These are phyloP conservation scores for Penicillium waksmanii DNA, from an alignment of 495 filamentous ascomycete species.

Conservation along the genomic window DNA sequence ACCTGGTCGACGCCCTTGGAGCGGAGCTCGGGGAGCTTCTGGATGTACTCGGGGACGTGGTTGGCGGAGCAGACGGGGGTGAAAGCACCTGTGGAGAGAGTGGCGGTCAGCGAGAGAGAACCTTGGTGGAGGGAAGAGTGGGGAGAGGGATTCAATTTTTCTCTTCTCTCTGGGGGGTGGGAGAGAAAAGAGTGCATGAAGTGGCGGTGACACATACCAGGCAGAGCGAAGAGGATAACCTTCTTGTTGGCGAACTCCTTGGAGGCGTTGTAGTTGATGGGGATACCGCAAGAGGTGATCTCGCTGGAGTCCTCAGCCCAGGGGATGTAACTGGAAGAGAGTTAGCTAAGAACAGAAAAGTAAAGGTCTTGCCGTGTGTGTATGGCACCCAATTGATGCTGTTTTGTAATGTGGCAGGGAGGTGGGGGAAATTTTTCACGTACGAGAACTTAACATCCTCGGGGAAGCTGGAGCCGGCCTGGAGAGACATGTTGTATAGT, in stretches of 20 bases:
- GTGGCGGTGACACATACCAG: constrained; percentile 54
- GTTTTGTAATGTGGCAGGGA: not conserved
- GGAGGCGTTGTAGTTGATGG: constrained; percentile 79
- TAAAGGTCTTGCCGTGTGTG: not conserved
- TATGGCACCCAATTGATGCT: not conserved
- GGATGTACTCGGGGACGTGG: constrained; percentile 86
- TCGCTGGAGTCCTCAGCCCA: constrained; percentile 64
- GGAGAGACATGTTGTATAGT: constrained; percentile 65
- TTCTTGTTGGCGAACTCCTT: constrained; percentile 88
- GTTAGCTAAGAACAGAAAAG: constrained; percentile 1
- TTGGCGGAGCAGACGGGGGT: constrained; percentile 88
- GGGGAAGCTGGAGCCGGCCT: constrained; percentile 84
- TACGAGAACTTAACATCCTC: constrained; percentile 74
- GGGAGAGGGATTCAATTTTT: not conserved
- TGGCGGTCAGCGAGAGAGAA: constrained; percentile 28
- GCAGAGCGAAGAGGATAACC: constrained; percentile 87
- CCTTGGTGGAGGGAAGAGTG: constrained; percentile 16
- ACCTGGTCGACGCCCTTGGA: constrained; percentile 86
- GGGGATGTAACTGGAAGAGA: constrained; percentile 66
- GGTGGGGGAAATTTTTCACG: constrained; percentile 30
- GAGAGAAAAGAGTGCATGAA: constrained; percentile 12
- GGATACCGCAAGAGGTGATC: constrained; percentile 76
- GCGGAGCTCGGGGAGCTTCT: constrained; percentile 71
- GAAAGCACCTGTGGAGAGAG: constrained; percentile 68
- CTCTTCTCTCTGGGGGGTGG: no score